Evolutionary conservation across 768 basidiomycete genomes (phyloP), one percentile per base, ranked within the genome.

Genomic region (Russula virescens): DNA sequence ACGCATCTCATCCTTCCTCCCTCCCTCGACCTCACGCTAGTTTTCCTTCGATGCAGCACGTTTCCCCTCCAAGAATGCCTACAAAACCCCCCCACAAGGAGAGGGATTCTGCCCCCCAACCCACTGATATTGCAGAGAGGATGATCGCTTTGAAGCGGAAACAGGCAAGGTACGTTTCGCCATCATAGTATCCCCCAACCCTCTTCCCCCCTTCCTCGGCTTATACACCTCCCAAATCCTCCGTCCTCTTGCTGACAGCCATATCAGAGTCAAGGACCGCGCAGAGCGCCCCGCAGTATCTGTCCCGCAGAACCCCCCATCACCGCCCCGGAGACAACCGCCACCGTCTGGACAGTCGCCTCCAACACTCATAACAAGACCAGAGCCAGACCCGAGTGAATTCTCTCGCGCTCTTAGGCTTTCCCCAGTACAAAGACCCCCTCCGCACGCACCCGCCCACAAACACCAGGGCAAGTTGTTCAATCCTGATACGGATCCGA

Each of bases 401-500:
- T 91, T 91, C 70, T 85, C 83, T 48, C 84, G 89, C 25, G 76
- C 80, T 38, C 81, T 91, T 69, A 86, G 81, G 71, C 86, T 90
- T 21, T 88, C 88, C 6, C 73, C 80, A 23, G 68, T 46, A 72
- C 82, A 43, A 70, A 81, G 58, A 75, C 78, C 62, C 64, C 25
- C 70, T 72, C 64, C 73, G 67, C 69, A 61, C 68, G 60, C 49
- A 57, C 56, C 11, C 34, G 70, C 69, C 69, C 74, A 56, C 67
- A 74, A 76, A 52, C 68, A 72, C 14, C 61, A 67, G 61, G 68
- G 71, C 54, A 86, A 86, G 66, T 80, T 92, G 0, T 93, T 78
- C 74, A 88, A 92, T 69, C 90, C 89, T 0, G 79, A 88, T 61
- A 77, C 82, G 0, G 88, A 91, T 69, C 81, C 84, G 11, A 79